Base-by-base conservation (phyloP, 2,329 filamentous ascomycete genomes). In the Hymenoscyphus fraxineus region DNA sequence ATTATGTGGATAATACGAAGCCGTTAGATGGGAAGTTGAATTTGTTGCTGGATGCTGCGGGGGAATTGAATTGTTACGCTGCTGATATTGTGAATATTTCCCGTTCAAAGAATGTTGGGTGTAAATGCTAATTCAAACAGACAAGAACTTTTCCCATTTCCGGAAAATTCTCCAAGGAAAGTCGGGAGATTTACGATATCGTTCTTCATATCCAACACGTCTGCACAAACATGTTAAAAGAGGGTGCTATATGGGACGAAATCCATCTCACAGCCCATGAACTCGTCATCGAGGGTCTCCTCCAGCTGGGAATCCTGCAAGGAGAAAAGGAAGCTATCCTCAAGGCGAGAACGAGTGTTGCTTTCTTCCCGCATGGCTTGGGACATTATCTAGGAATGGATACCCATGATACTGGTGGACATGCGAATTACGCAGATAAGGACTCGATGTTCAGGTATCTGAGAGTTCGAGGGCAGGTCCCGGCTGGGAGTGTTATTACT, bases 321-420 rank as follows among this genome's bases (percentile, higher is more conserved):
- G 83, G 86, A 10, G 80, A 85, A 66, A 83, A 84, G 64, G 84
- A 88, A 19, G 92, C 92, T 70, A 90, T 97, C 31, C 85, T 96
- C 66, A 83, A 87, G 69, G 86, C 85, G 55, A 84, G 93, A 63
- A 91, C 92, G n/a, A 94, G 90, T 72, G 87, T 90, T 31, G 93
- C 93, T 1, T 97, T 97, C 80, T 91, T 97, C 74, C 93, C 93
- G 0, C 93, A 97, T 75, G 93, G 93, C 0, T 80, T 97, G 0
- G 93, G 93, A 0, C 93, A 97, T 77, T 94, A 96, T 75, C 81
- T 97, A 10, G 93, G 93, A 67, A 89, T 97, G 83, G 93, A 97
- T 75, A 96, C 93, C 1, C 93, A 97, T 76, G 93, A 97, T 73
- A 90, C 88, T 0, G 90, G 90, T 66, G 91, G 91, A 27, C 88